Evolutionary conservation across 2,329 filamentous ascomycete genomes (phyloP).

Genomic region (Colletotrichum sojae): DNA sequence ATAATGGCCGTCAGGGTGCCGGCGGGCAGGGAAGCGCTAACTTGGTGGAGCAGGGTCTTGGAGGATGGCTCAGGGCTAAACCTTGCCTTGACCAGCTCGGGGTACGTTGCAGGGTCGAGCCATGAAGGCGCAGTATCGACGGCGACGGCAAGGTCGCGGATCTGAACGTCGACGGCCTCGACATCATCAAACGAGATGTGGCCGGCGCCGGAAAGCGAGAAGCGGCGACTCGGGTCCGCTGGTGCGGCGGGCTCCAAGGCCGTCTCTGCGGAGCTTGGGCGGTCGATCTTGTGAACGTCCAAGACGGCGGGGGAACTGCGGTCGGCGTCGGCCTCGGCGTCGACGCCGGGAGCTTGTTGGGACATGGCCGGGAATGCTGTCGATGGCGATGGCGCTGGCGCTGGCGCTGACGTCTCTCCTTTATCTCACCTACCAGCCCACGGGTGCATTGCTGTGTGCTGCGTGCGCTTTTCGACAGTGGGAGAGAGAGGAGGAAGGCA

Average conservation of each 20-base stretch:
- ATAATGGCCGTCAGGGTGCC: slow-evolving; percentile 83
- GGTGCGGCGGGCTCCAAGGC: slow-evolving; percentile 44
- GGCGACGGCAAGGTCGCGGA: slow-evolving; percentile 68
- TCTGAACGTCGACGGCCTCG: slow-evolving; percentile 67
- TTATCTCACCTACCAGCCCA: not conserved
- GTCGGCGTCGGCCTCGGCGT: not conserved
- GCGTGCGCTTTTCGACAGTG: not conserved
- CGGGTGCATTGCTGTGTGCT: not conserved
- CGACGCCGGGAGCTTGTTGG: not conserved
- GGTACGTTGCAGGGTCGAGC: slow-evolving; percentile 63
- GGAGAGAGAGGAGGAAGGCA: slow-evolving; percentile 1
- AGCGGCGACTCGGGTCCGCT: slow-evolving; percentile 41
- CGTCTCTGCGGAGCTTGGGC: slow-evolving; percentile 51
- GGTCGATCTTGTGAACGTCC: slow-evolving; percentile 51
- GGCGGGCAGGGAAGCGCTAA: slow-evolving; percentile 74
- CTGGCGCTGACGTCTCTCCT: not conserved
- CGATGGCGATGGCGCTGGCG: too few species aligned
- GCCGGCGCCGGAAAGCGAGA: slow-evolving; percentile 52
- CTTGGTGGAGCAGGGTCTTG: slow-evolving; percentile 72
- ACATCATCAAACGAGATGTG: slow-evolving; percentile 65
- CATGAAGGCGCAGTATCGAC: slow-evolving; percentile 72
- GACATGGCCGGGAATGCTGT: slow-evolving; percentile 12
- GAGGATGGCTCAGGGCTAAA: slow-evolving; percentile 54
- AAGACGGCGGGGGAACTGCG: not conserved
- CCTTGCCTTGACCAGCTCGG: slow-evolving; percentile 54